Percentiles rank a stretch among this genome's conserved stretches.
Evolutionary conservation across 1,284 basidiomycete genomes (phyloP).

Genomic region (Jaminaea rosea): DNA sequence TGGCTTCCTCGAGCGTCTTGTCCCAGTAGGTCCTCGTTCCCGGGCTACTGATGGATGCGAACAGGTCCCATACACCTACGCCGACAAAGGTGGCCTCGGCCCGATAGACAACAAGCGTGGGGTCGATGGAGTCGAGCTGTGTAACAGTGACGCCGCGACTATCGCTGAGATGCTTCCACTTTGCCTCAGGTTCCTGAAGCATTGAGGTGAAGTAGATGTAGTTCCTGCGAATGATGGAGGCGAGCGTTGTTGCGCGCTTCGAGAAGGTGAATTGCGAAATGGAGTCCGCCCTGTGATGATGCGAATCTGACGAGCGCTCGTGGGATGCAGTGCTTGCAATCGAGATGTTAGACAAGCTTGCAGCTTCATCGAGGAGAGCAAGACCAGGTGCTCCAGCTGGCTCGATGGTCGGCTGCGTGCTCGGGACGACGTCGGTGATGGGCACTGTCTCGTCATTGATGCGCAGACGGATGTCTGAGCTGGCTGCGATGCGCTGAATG

Average conservation of each 20-base stretch:
- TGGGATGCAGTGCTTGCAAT: constrained; percentile 2
- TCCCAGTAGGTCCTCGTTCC: constrained; percentile 81
- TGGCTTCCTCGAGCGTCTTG: constrained; percentile 74
- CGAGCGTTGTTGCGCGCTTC: constrained; percentile 52
- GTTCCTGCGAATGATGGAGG: constrained; percentile 75
- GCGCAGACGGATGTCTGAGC: constrained; percentile 13
- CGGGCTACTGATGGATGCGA: constrained; percentile 71
- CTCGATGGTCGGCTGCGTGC: constrained; percentile 3
- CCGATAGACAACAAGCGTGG: constrained; percentile 87
- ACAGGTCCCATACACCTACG: constrained; percentile 92
- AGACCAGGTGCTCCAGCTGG: no score
- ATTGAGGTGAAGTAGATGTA: constrained; percentile 96
- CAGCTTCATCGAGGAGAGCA: constrained; percentile 19
- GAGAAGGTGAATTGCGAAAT: not conserved
- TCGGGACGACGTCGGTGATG: constrained; percentile 12
- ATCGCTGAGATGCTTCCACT: constrained; percentile 82
- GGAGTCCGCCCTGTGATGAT: no score
- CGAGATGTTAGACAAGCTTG: constrained; percentile 29
- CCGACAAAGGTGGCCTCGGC: constrained; percentile 97
- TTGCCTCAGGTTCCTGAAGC: constrained; percentile 93
- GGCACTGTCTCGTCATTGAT: constrained; percentile 22
- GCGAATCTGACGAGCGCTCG: no score
- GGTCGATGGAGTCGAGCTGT: constrained; percentile 93
- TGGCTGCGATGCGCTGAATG: constrained; percentile 31
- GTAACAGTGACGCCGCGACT: constrained; percentile 67